Base-by-base conservation (phyloP, 805 yeast species). In the Kluyveromyces siamensis region DNA sequence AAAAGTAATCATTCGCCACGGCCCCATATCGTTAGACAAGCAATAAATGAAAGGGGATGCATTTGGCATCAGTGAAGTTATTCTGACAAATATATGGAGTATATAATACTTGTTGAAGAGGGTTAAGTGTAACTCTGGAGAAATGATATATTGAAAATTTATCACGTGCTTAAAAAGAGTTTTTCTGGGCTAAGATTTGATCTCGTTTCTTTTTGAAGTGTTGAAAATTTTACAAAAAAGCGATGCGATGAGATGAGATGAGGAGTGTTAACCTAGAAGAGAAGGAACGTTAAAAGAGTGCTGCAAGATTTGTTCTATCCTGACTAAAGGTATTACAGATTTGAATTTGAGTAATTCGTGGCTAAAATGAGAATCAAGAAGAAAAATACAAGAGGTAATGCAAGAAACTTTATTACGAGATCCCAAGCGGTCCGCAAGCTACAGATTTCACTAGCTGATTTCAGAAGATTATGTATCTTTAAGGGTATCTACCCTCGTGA, bases 401-500 rank as follows among this genome's bases (percentile, higher is more conserved):
- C 96, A 53, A 87, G 83, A 71, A 87, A 88, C 69, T 93, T 84
- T 70, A 77, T 93, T 63, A 90, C 97, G 42, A 80, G 99, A 70
- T 84, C 96, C 0, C 96, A 88, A 67, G 99, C 99, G 6, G 84
- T 93, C 45, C 83, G 84, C 69, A 88, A 84, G 65, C 73, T 93
- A 53, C 99, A 93, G 70, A 84, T 93, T 27, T 85, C 97, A 2
- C 75, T 93, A 45, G 97, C 97, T 11, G 99, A 93, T 71, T 93
- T 93, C 79, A 82, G 96, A 72, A 81, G 99, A 62, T 76, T 93
- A 63, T 93, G 99, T 76, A 93, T 93, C 66, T 88, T 93, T 77
- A 93, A 93, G 69, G 99, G 99, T 46, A 90, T 93, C 55, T 93
- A 88, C 65, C 99, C 99, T 48, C 80, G 99, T 66, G 97, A 89